Conservation (phyloP, 1,139 yeast genomes). For the Nakaseomyces uthaithaninus region DNA sequence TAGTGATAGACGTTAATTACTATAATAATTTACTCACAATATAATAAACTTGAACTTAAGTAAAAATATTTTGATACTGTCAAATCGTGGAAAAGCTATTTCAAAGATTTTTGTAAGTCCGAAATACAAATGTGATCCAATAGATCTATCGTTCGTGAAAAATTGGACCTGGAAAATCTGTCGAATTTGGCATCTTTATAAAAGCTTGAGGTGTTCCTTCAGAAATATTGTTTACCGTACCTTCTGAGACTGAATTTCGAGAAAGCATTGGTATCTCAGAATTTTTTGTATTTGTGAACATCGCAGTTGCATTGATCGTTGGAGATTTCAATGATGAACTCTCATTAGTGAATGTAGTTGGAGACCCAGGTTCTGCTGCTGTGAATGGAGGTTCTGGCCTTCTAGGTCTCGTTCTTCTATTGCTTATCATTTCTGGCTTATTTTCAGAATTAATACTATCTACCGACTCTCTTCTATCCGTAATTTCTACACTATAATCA, state of each 20-base stretch:
- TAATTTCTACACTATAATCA: constrained; percentile 4
- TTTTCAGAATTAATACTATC: constrained; percentile 1
- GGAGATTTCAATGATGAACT: constrained; percentile 13
- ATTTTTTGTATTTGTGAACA: constrained; percentile 27
- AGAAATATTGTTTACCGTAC: not conserved
- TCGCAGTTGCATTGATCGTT: constrained; percentile 22
- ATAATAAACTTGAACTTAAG: no score
- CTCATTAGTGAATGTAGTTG: constrained; percentile 4
- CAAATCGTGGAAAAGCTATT: no score
- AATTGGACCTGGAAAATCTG: constrained; percentile 3
- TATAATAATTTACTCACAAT: no score
- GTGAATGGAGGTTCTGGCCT: constrained; percentile 10
- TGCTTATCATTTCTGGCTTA: constrained; percentile 29
- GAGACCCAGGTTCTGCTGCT: constrained; percentile 8
- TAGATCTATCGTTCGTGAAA: no score
- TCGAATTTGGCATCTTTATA: constrained; percentile 6
- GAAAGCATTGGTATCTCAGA: not conserved
- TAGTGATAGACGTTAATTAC: no score
- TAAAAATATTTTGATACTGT: no score
- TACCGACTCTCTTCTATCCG: constrained; percentile 3
- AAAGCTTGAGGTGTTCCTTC: constrained; percentile 4
- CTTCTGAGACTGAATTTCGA: not conserved
- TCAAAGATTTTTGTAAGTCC: no score
- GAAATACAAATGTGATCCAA: no score
- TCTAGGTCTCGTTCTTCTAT: constrained; percentile 23